phyloP scores from a whole-genome alignment of 768 basidiomycete species.

The Termitomyces sp. region DNA sequence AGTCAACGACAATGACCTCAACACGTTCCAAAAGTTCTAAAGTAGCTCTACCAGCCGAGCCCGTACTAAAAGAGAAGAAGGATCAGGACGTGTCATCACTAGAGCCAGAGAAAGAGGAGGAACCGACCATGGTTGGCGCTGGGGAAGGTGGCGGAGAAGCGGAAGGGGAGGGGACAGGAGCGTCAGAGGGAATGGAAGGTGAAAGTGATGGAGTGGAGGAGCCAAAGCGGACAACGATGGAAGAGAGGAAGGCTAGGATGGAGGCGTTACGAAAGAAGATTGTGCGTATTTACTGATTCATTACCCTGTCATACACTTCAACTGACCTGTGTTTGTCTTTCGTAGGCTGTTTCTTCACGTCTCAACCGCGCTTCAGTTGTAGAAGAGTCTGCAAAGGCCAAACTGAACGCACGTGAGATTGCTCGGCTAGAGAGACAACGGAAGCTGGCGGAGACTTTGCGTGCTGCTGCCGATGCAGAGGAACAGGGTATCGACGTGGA shows the following conservation, averaged over 20 bases:
- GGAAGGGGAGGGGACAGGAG: constrained; percentile 24
- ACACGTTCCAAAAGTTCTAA: not conserved
- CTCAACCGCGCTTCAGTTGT: constrained; percentile 86
- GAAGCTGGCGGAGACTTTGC: constrained; percentile 83
- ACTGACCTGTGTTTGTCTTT: constrained; percentile 1
- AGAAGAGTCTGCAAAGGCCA: constrained; percentile 77
- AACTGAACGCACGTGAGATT: constrained; percentile 73
- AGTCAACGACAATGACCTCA: not conserved
- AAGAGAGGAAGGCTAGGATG: constrained; percentile 75
- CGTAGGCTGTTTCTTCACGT: constrained; percentile 70
- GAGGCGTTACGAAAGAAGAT: constrained; percentile 74
- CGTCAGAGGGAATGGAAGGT: constrained; percentile 15
- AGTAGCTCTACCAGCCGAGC: not conserved
- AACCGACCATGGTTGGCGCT: not conserved
- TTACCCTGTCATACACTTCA: not conserved
- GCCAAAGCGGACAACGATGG: constrained; percentile 43
- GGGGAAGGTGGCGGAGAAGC: not conserved
- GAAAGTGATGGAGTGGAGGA: constrained; percentile 18
- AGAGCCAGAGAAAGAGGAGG: not conserved
- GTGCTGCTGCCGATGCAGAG: constrained; percentile 83
- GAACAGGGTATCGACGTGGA: constrained; percentile 92
- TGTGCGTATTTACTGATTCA: constrained; percentile 43
- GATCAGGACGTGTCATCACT: not conserved
- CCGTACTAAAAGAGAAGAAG: not conserved
- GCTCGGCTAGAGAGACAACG: constrained; percentile 86